Evolutionary conservation across 768 basidiomycete species (phyloP).

Genomic region (Pleurotus djamor): DNA sequence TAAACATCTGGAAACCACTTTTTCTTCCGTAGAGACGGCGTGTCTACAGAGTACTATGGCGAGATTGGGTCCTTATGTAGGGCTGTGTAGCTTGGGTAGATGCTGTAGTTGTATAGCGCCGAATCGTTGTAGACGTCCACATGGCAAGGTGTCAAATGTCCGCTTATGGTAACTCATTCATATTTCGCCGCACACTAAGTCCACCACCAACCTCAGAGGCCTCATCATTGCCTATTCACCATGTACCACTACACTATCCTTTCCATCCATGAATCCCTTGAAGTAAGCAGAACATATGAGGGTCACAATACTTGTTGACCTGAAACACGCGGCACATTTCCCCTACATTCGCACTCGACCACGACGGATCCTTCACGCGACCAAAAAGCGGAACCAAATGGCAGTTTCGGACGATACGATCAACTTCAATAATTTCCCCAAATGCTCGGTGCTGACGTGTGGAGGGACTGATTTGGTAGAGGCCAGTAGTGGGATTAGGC

Average conservation of each 20-base stretch:
- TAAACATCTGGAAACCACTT: no score
- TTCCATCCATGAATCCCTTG: not conserved
- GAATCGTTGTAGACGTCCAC: no score
- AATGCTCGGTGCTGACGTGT: constrained; percentile 12
- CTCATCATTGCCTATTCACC: not conserved
- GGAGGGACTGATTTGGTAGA: constrained; percentile 16
- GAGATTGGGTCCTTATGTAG: no score
- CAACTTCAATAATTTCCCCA: constrained; percentile 1
- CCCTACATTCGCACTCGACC: not conserved
- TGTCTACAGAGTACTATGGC: no score
- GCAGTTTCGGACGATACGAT: not conserved
- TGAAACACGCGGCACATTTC: not conserved
- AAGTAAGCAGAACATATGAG: not conserved
- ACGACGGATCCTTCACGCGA: not conserved
- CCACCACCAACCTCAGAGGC: not conserved
- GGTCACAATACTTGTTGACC: not conserved
- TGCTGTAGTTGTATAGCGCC: no score
- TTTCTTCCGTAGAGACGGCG: no score
- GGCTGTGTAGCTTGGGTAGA: no score
- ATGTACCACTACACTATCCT: not conserved
- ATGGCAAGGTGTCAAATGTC: no score
- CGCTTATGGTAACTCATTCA: no score
- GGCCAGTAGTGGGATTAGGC: constrained; percentile 5
- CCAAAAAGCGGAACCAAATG: not conserved
- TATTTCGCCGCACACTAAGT: not conserved